A percentile compares a stretch with the other conserved stretches of the same genome.
Evolutionary conservation across 768 basidiomycete genomes (phyloP).

Genomic region (Calocybe gangraenosa): DNA sequence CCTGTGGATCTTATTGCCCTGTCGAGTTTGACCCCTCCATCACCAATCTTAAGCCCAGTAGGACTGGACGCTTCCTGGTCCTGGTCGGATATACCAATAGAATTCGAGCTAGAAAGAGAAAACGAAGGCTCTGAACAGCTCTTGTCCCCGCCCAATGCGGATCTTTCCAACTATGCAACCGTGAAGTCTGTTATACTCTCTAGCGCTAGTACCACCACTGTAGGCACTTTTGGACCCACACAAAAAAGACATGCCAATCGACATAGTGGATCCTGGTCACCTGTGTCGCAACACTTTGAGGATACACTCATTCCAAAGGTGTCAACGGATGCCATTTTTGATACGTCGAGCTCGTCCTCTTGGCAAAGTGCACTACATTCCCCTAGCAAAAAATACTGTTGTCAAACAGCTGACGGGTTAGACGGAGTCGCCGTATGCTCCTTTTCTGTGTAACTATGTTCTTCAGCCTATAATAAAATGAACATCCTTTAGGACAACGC

Average conservation of each 20-base stretch:
- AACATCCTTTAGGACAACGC: no score
- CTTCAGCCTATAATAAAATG: no score
- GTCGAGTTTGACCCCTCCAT: conserved; percentile 36
- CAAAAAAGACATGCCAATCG: conserved; percentile 9
- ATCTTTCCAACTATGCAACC: neutral
- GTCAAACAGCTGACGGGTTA: no score
- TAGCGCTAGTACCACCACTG: conserved; percentile 13
- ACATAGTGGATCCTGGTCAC: conserved; percentile 4
- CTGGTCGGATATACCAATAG: conserved; percentile 50
- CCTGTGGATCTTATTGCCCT: conserved; percentile 28
- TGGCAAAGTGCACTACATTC: neutral
- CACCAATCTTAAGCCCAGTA: conserved; percentile 40
- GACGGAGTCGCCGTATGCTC: no score
- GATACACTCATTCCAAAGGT: neutral
- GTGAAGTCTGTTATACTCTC: conserved; percentile 3
- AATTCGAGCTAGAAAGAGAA: conserved; percentile 28
- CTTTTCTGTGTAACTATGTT: no score
- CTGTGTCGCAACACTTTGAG: conserved; percentile 1
- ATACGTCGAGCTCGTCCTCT: neutral
- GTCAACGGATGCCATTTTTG: neutral
- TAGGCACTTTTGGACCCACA: conserved; percentile 25
- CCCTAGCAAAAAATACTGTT: neutral
- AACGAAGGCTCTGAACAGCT: conserved; percentile 7
- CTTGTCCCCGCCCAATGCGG: neutral
- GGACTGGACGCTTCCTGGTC: conserved; percentile 31